Evolutionary conservation across 1,139 yeast species (phyloP), one percentile per base, ranked within the genome.

Genomic region (Scheffersomyces lignicola): DNA sequence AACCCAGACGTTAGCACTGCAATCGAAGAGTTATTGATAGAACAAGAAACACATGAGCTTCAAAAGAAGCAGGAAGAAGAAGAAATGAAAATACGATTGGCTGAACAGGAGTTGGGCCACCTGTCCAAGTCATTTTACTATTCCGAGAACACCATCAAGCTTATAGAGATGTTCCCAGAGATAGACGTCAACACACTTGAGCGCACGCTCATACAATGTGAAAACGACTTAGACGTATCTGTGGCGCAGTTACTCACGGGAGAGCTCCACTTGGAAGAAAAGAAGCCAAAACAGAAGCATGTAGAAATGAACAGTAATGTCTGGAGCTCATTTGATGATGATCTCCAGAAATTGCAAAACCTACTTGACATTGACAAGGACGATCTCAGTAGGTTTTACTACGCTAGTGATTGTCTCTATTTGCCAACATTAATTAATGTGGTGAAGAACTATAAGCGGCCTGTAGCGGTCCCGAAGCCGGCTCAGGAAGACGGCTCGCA

Each of bases 351-450:
- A 12, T 24, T 38, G 12, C 29, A 24, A 14, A 16, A 24, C 8
- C 20, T 33, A 17, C 7, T 33, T 16, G 24, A 21, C 7, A 11
- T 33, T 7, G 12, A 32, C 2, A 16, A 23, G 5, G 29, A 11
- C 13, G 36, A 22, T 9, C 12, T 29, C 8, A 14, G 11, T 7
- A 24, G 31, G 10, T 33, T 24, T 23, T 29, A 29, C 9, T 30
- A 33, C 15, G 39, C 38, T 24, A 41, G 45, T 32, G 33, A 50
- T 1, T 49, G 52, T 9, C 51, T 58, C 29, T 48, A 56, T 21
- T 32, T 49, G 3, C 47, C 45, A 18, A 47, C 69, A 2, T 43
- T 69, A 24, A 49, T 57, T 16, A 65, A 60, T 13, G 47, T 69
- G 5, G 49, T 69, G 13, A 45, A 34, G 32, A 53, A 48, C 27